These are phyloP conservation scores for Zalaria sp. DNA, from an alignment of 2,329 filamentous ascomycete genomes.

Conservation along the genomic window DNA sequence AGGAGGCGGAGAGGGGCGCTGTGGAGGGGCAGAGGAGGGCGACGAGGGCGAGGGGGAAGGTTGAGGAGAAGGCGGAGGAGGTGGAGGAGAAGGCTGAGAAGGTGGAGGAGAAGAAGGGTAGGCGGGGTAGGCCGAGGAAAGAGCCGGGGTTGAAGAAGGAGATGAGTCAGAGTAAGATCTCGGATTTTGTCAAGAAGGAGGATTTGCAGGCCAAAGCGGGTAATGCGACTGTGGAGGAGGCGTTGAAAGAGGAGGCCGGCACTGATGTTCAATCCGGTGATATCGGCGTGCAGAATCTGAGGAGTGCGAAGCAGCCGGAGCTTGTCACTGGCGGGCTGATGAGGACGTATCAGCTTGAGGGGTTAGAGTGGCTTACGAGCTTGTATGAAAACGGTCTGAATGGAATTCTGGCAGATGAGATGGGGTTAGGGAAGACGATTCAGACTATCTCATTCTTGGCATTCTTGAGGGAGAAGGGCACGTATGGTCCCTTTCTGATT, in stretches of 20 bases:
- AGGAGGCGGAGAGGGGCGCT: constrained; percentile 31
- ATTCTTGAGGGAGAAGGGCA: constrained; percentile 71
- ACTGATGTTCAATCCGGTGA: constrained; percentile 44
- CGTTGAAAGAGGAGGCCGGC: constrained; percentile 43
- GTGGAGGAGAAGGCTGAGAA: constrained; percentile 4
- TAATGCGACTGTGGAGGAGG: constrained; percentile 40
- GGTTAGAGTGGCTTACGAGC: constrained; percentile 78
- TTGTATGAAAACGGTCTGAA: constrained; percentile 82
- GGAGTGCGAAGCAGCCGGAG: constrained; percentile 73
- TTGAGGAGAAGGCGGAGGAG: constrained; percentile 11
- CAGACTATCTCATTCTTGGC: constrained; percentile 83
- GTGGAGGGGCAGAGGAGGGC: constrained; percentile 31
- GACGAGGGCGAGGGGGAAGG: constrained; percentile 21
- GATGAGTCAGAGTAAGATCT: constrained; percentile 32
- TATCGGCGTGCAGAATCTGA: constrained; percentile 52
- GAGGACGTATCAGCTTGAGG: constrained; percentile 88
- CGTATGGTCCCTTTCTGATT: constrained; percentile 81
- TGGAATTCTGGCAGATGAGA: constrained; percentile 84
- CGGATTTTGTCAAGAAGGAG: constrained; percentile 46
- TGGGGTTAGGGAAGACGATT: constrained; percentile 86
- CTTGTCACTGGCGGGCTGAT: constrained; percentile 79
- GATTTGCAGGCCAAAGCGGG: constrained; percentile 40
- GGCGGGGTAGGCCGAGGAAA: constrained; percentile 23
- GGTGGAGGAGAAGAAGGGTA: constrained; percentile 10
- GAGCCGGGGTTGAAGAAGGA: constrained; percentile 10